Evolutionary conservation across 2,329 filamentous ascomycete species (phyloP).

Genomic region (Colletotrichum euphorbiae): DNA sequence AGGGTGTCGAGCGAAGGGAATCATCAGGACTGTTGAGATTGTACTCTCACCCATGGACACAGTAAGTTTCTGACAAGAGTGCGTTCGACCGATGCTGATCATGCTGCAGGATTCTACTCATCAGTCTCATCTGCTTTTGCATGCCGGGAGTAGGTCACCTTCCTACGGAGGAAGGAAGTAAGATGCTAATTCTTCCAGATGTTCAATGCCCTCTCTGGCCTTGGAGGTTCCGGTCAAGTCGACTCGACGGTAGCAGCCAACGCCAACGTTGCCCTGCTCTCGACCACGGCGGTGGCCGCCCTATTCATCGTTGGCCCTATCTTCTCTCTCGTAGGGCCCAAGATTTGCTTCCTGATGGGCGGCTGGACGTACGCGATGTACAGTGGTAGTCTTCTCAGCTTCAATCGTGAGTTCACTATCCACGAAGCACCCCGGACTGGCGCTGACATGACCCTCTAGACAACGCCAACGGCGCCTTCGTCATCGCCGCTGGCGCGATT

Average conservation of each 20-base stretch:
- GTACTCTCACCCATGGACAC: constrained; percentile 59
- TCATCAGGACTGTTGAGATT: constrained; percentile 44
- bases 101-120: constrained; percentile 51
- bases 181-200: constrained; percentile 47
- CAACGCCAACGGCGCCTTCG: constrained; percentile 54
- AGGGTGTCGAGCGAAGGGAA: background rate
- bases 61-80: constrained; percentile 41
- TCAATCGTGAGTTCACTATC: constrained; percentile 49
- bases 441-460: constrained; percentile 52
- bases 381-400: constrained; percentile 56
- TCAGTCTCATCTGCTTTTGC: constrained; percentile 62
- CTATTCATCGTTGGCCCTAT: constrained; percentile 58
- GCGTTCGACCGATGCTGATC: background rate
- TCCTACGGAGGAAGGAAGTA: background rate
- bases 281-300: constrained; percentile 56
- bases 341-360: constrained; percentile 55
- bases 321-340: constrained; percentile 56
- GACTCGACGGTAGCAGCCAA: constrained; percentile 58
- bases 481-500: constrained; percentile 57
- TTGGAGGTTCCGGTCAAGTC: constrained; percentile 60
- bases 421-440: constrained; percentile 44
- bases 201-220: constrained; percentile 59
- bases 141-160: constrained; percentile 54
- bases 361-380: constrained; percentile 60
- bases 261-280: constrained; percentile 57